Base-by-base conservation (phyloP, 305 asterid genomes). In the Solanum hybrid region DNA sequence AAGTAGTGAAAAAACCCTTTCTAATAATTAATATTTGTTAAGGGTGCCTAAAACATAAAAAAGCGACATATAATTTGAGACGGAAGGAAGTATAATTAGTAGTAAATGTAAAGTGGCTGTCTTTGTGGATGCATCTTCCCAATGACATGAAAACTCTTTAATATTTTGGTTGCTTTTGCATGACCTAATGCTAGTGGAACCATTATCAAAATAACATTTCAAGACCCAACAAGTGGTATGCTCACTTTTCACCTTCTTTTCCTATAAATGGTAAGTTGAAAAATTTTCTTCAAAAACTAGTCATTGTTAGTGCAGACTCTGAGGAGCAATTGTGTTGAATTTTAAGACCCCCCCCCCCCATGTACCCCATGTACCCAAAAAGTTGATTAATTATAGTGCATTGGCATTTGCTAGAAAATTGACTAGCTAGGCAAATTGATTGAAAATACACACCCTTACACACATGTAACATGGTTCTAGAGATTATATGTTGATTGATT, bases 311-410 rank as follows among this genome's bases (percentile, higher is more conserved):
- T 90, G 92, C 94, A 90, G 95, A 94, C 94, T 93, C 90, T 90
- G 94, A 93, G 95, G 93, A 91, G 93, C 93, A 90, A 57, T 91
- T 80, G 89, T 91, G 92, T 93, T 95, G 95, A 93, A 93, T 90
- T 95, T 93, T 90, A 92, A 88, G 93, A 10, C 91, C 89, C 42
- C 4, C 84, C 42, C 26, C 14, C 29, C 83, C 8, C 26, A 2
- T 14, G 20, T 46, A 24, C 5, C 84, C 64, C 35, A 26, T 24
- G 11, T 6, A 40, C 36, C 61, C 36, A 81, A 81, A 75, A 28
- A 35, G 40, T 76, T 76, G 35, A 31, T 75, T 75, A 75, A 75
- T 18, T 16, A 16, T 75, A 34, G 81, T 31, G 39, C n/a, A 75
- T 75, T 75, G 24, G 24, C 81, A 75, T 34, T 73, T 73, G 22